Conservation (phyloP, 805 yeast genomes). For the Starmerella khaoyaiensis region DNA sequence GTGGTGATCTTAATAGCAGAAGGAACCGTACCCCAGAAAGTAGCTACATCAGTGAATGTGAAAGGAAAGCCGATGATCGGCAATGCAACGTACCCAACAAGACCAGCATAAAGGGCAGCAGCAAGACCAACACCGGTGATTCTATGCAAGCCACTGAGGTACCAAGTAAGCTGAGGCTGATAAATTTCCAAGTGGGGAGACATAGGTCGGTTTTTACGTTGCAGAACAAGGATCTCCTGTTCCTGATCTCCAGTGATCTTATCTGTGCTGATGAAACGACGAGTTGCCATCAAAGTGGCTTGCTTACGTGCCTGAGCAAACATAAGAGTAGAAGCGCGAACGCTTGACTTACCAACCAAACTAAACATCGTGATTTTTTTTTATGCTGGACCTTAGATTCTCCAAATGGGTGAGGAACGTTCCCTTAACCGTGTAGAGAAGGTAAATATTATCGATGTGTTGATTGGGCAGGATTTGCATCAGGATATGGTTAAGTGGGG, state of each 20-base stretch:
- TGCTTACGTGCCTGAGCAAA: constrained; percentile 3
- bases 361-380: too few relatives aligned
- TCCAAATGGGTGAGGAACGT: too few relatives aligned
- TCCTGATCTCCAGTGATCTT: constrained; percentile 49
- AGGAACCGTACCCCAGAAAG: constrained; percentile 52
- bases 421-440: too few relatives aligned
- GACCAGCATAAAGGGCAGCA: constrained; percentile 61
- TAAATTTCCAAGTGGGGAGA: constrained; percentile 87
- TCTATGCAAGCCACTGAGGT: constrained; percentile 73
- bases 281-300: background rate
- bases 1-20: constrained; percentile 43
- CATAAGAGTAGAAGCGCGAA: constrained; percentile 7
- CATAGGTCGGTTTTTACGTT: constrained; percentile 75
- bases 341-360: too few relatives aligned
- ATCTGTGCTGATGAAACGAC: constrained; percentile 29
- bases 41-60: constrained; percentile 42
- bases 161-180: constrained; percentile 80
- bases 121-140: constrained; percentile 77
- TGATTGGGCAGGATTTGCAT: too few relatives aligned
- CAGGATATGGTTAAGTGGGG: too few relatives aligned
- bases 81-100: constrained; percentile 60
- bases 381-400: too few relatives aligned
- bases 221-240: constrained; percentile 57
- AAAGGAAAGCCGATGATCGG: constrained; percentile 45
- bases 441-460: too few relatives aligned